Percentiles rank a stretch among this genome's conserved stretches.
These are phyloP conservation scores for Skeletonema costatum DNA, from an alignment of 108 stramenopile genomes.

Conservation along the genomic window DNA sequence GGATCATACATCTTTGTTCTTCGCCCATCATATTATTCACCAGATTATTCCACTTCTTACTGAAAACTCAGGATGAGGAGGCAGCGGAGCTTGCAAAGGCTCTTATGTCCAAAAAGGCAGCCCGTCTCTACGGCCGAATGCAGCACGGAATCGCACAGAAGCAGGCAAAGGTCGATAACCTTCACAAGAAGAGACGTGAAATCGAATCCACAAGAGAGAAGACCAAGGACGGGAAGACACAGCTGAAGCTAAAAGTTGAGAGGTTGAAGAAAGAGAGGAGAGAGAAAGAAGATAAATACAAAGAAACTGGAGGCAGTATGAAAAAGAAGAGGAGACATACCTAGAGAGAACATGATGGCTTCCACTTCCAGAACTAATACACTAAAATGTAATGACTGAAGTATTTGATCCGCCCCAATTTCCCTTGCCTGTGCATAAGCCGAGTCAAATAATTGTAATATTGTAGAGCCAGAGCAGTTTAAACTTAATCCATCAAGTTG, in stretches of 20 bases:
- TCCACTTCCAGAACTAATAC: background rate
- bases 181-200: slow-evolving; percentile 74
- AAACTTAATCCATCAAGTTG: no score
- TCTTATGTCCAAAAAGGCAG: slow-evolving; percentile 94
- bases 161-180: slow-evolving; percentile 78
- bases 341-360: background rate
- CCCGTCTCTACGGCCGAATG: slow-evolving; percentile 91
- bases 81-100: slow-evolving; percentile 85
- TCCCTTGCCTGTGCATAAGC: no score
- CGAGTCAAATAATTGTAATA: no score
- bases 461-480: no score
- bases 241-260: slow-evolving; percentile 77
- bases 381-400: no score
- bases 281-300: slow-evolving; percentile 25
- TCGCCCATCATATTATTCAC: background rate
- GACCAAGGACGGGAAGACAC: slow-evolving; percentile 60
- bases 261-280: slow-evolving; percentile 47
- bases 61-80: slow-evolving; percentile 66
- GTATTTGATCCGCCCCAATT: no score
- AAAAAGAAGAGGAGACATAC: slow-evolving; percentile 40
- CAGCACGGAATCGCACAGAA: slow-evolving; percentile 90
- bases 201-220: slow-evolving; percentile 66
- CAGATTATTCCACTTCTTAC: background rate
- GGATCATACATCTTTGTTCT: background rate
- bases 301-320: slow-evolving; percentile 39